Evolutionary conservation across 2,329 filamentous ascomycete species (phyloP).

Genomic region (Akanthomyces uredinophilus): DNA sequence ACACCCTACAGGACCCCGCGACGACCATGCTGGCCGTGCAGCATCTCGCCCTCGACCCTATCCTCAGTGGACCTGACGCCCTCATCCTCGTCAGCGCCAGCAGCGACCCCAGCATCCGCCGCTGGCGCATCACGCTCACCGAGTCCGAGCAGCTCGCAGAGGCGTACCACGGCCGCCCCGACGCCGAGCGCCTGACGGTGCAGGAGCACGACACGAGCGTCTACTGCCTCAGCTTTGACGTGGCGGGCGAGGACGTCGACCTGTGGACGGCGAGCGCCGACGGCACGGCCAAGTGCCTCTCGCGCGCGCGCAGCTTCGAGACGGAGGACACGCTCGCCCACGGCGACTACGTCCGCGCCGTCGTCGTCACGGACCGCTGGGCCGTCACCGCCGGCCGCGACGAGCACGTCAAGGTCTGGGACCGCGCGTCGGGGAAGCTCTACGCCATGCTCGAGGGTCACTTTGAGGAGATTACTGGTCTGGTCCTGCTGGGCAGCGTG

Average conservation of each 20-base stretch:
- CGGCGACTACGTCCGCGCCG: slow-evolving; percentile 83
- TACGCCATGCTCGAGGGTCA: slow-evolving; percentile 75
- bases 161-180: slow-evolving; percentile 36
- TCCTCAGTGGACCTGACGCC: slow-evolving; percentile 44
- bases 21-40: slow-evolving; percentile 72
- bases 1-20: slow-evolving; percentile 71
- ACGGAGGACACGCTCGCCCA: slow-evolving; percentile 70
- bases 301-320: slow-evolving; percentile 62
- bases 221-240: slow-evolving; percentile 72
- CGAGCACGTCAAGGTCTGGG: slow-evolving; percentile 89
- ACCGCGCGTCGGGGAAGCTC: slow-evolving; percentile 65
- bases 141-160: slow-evolving; percentile 51
- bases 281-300: slow-evolving; percentile 76
- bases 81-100: slow-evolving; percentile 71
- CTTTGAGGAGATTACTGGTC: slow-evolving; percentile 85
- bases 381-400: slow-evolving; percentile 84
- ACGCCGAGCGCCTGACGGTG: slow-evolving; percentile 48
- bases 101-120: slow-evolving; percentile 72
- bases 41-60: slow-evolving; percentile 69
- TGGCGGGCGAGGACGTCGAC: slow-evolving; percentile 57
- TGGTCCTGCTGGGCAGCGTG: slow-evolving; percentile 54
- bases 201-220: slow-evolving; percentile 86
- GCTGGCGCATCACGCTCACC: slow-evolving; percentile 60
- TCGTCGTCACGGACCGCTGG: slow-evolving; percentile 71
- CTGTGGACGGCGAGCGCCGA: slow-evolving; percentile 93